These are phyloP conservation scores for Malassezia brasiliensis DNA, from an alignment of 1,284 basidiomycete species.

Conservation along the genomic window DNA sequence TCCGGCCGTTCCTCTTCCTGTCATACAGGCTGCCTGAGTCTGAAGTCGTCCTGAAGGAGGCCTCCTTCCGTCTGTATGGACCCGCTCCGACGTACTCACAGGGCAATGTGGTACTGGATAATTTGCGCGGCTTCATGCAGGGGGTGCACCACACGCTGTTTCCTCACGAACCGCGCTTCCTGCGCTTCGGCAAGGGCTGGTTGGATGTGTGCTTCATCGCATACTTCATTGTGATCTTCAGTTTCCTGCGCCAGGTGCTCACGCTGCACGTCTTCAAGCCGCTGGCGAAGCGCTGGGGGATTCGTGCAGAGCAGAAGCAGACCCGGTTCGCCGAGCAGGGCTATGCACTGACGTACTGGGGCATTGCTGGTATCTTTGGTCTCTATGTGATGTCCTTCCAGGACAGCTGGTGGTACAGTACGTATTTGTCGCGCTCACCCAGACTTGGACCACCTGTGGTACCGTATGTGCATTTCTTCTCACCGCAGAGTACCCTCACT, in stretches of 20 bases:
- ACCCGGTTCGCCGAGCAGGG: slow-evolving; percentile 43
- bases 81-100: slow-evolving; percentile 7
- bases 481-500: slow-evolving; percentile 34
- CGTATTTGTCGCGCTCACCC: neutral
- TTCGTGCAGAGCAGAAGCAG: slow-evolving; percentile 37
- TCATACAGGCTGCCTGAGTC: slow-evolving; percentile 56
- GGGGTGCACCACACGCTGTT: slow-evolving; percentile 21
- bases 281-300: slow-evolving; percentile 54
- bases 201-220: slow-evolving; percentile 68
- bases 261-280: slow-evolving; percentile 63
- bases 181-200: slow-evolving; percentile 39
- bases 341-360: slow-evolving; percentile 44
- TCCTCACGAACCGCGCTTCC: slow-evolving; percentile 18
- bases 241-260: slow-evolving; percentile 72
- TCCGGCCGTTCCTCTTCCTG: slow-evolving; percentile 65
- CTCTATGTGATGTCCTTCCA: slow-evolving; percentile 69
- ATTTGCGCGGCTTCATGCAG: slow-evolving; percentile 14
- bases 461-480: slow-evolving; percentile 5
- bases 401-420: slow-evolving; percentile 74
- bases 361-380: slow-evolving; percentile 30
- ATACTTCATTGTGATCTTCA: slow-evolving; percentile 84
- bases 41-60: slow-evolving; percentile 52
- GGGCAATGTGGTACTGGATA: slow-evolving; percentile 14
- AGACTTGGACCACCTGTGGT: slow-evolving; percentile 44
- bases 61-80: slow-evolving; percentile 17